A percentile compares a stretch with the other conserved stretches of the same genome.
phyloP scores from a whole-genome alignment of 2,329 filamentous ascomycete genomes.

The Harringtonia aguacate region DNA sequence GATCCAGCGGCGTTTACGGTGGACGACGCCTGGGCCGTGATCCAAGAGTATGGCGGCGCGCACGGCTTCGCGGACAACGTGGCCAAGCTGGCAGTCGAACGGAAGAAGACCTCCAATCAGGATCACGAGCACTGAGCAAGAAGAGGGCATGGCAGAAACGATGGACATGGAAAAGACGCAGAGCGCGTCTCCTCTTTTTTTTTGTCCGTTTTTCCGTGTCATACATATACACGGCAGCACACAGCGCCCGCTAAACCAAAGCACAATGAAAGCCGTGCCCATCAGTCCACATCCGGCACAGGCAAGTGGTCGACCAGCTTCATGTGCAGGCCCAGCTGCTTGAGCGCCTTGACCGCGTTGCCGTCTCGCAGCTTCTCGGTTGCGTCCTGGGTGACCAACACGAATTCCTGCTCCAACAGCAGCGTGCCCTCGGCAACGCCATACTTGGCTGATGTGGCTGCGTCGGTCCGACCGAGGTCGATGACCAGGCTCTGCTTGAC shows the following conservation, averaged over 20 bases:
- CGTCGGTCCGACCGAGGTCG: constrained; percentile 42
- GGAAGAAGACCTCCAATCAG: constrained; percentile 1
- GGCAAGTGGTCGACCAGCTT: constrained; percentile 68
- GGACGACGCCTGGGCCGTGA: constrained; percentile 20
- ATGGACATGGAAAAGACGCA: too few relatives aligned
- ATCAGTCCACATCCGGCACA: constrained; percentile 52
- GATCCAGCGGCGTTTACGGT: constrained; percentile 23
- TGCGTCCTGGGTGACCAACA: constrained; percentile 62
- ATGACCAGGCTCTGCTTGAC: constrained; percentile 74
- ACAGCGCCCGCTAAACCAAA: neutral
- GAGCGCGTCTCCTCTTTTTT: too few relatives aligned
- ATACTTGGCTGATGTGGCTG: constrained; percentile 47
- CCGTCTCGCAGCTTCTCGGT: constrained; percentile 54
- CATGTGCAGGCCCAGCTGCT: constrained; percentile 55
- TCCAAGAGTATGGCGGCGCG: constrained; percentile 43
- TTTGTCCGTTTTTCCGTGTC: too few relatives aligned
- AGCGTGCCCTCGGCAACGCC: constrained; percentile 51
- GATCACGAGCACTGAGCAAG: too few relatives aligned
- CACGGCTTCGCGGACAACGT: constrained; percentile 46
- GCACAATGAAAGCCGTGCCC: neutral
- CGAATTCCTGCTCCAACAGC: constrained; percentile 63
- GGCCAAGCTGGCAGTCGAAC: constrained; percentile 6
- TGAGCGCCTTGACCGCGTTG: constrained; percentile 54
- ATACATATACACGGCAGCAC: too few relatives aligned
- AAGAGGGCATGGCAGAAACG: too few relatives aligned